Evolutionary conservation across 768 basidiomycete species (phyloP), one percentile per base, ranked within the genome.

Genomic region (Boletus rubescentipes): DNA sequence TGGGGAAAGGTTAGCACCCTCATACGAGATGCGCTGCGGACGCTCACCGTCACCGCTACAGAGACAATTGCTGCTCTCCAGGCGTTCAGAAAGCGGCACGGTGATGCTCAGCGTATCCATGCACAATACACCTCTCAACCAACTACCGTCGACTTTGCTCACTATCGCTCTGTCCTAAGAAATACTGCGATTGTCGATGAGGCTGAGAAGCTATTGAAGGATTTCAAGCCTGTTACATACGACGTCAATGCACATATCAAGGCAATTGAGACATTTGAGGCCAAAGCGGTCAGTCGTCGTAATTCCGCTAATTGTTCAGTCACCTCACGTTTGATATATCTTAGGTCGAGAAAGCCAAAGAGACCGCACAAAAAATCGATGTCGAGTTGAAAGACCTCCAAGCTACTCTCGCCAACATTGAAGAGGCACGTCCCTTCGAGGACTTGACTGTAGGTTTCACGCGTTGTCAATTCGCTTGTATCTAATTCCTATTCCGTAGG

Each of bases 341-440:
- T 42, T 60, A 96, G 95, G 84, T 98, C 60, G 84, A 80, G 45
- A 91, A 89, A 61, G 96, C 97, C 51, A 80, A 91, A 75, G 88
- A 90, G 73, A 96, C 96, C 11, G 86, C 89, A 60, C 74, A 82
- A 63, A 92, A 96, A 77, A 93, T 98, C 63, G 89, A 95, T 57
- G 75, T 85, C 39, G 96, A 98, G 75, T 80, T 98, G 63, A 84
- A 88, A 72, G 86, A 92, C 65, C 88, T 99, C 62, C 87, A 93
- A 74, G 85, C 83, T 39, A 98, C 97, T 26, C 87, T 98, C 57
- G 86, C 89, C 62, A 97, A 99, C 82, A 98, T 99, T 57, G 90
- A 98, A 78, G 86, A 95, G 47, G 94, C 95, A 39, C 88, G 97
- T 75, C 91, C 96, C 9, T 97, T 99, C 75, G 94, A 98, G 69